Conservation (phyloP, 495 filamentous ascomycete species). For the Talaromyces nanjingensis region DNA sequence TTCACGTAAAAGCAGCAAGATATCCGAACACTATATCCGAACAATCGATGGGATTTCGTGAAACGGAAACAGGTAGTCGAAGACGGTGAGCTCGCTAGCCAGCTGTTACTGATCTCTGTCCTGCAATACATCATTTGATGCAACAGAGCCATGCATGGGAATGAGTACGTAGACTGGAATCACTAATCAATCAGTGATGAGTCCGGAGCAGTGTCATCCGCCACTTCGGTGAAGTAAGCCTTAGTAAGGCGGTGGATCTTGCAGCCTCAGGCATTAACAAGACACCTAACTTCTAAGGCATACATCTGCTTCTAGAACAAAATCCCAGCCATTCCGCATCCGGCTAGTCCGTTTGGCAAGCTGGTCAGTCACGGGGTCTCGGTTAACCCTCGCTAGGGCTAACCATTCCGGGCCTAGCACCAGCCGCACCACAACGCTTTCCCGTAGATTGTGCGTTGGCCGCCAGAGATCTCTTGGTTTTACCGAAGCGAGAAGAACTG, state of each 20-base stretch:
- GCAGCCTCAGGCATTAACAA: not conserved
- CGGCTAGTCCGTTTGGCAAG: not conserved
- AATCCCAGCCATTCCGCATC: not conserved
- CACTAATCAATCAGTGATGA: not conserved
- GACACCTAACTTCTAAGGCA: not conserved
- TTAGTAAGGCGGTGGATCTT: not conserved
- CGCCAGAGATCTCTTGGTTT: conserved; percentile 11
- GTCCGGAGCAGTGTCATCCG: not conserved
- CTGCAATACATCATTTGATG: not conserved
- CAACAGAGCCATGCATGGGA: too few relatives aligned
- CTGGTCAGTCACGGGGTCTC: conserved; percentile 30
- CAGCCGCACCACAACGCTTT: conserved; percentile 30
- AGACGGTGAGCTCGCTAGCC: not conserved
- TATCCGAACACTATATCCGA: too few relatives aligned
- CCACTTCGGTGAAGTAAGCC: not conserved
- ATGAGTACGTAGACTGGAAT: not conserved
- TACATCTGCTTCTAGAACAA: not conserved
- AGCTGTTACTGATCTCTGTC: not conserved
- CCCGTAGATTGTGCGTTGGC: conserved; percentile 38
- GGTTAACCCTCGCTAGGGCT: conserved; percentile 29
- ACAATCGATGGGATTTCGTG: not conserved
- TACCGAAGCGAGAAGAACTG: conserved; percentile 28
- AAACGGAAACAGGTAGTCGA: not conserved
- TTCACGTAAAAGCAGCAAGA: not conserved
- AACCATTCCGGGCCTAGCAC: conserved; percentile 32